These are phyloP conservation scores for Beverwykella pulmonaria DNA, from an alignment of 495 filamentous ascomycete species.

Conservation along the genomic window DNA sequence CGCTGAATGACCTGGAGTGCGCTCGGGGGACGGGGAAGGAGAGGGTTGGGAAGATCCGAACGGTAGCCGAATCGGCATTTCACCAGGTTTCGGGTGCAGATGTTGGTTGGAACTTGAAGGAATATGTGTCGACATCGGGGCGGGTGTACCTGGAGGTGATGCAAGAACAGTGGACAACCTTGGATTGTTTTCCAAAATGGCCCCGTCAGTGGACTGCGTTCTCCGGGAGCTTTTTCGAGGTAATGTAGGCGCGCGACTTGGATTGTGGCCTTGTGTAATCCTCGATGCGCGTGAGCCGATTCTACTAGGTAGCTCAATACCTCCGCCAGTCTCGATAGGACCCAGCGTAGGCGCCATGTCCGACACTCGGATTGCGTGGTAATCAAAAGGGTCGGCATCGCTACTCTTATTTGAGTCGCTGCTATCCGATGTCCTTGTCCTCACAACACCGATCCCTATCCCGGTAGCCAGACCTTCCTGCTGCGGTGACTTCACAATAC, in stretches of 20 bases:
- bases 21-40: conserved; percentile 35
- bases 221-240: conserved; percentile 68
- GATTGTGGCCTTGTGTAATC: conserved; percentile 44
- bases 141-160: conserved; percentile 36
- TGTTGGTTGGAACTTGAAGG: conserved; percentile 9
- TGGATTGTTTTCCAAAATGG: conserved; percentile 27
- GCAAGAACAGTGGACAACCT: conserved; percentile 36
- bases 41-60: conserved; percentile 29
- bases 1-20: conserved; percentile 25
- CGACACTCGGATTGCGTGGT: conserved; percentile 48
- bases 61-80: conserved; percentile 15
- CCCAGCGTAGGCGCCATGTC: conserved; percentile 62
- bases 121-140: not conserved
- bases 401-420: conserved; percentile 22
- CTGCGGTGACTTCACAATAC: not conserved
- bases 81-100: conserved; percentile 24
- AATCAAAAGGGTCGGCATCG: conserved; percentile 50
- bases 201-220: conserved; percentile 41
- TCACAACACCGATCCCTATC: not conserved
- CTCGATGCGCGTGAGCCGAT: conserved; percentile 59
- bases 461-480: conserved; percentile 47
- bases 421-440: conserved; percentile 6
- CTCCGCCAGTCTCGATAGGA: conserved; percentile 62
- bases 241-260: conserved; percentile 51
- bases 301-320: conserved; percentile 66